These are phyloP conservation scores for Pyrenula aspistea DNA, from an alignment of 495 filamentous ascomycete genomes.

Conservation along the genomic window DNA sequence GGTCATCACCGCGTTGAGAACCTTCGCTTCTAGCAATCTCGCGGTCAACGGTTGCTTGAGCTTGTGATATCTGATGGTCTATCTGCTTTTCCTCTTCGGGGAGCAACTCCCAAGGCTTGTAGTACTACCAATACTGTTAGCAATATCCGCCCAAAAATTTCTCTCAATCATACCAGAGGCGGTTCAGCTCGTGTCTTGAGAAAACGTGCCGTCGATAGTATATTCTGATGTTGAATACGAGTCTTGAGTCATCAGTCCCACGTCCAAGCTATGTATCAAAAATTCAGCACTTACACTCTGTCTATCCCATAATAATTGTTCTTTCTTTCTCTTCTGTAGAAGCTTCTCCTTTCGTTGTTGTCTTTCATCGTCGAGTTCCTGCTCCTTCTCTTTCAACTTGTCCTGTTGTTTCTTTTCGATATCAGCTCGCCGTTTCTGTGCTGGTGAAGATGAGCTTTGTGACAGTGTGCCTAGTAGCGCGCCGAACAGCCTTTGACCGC, in stretches of 20 bases:
- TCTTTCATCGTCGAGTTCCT: conserved; percentile 56
- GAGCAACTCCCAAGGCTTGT: conserved; percentile 73
- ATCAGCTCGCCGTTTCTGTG: conserved; percentile 70
- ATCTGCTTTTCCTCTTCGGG: conserved; percentile 50
- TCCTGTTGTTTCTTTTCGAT: conserved; percentile 85
- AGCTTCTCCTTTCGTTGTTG: conserved; percentile 52
- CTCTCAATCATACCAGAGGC: conserved; percentile 50
- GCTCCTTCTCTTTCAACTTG: conserved; percentile 62
- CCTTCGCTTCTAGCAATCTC: conserved; percentile 40
- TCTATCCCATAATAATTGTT: conserved; percentile 69
- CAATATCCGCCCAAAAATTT: conserved; percentile 2
- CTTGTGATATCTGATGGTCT: conserved; percentile 44
- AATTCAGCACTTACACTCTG: conserved; percentile 48
- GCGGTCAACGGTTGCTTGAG: conserved; percentile 34
- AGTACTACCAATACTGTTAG: conserved; percentile 49
- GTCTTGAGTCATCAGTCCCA: too few species aligned
- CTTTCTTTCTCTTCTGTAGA: conserved; percentile 42
- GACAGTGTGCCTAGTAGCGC: conserved; percentile 78
- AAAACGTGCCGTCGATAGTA: conserved; percentile 62
- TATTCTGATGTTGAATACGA: conserved; percentile 59
- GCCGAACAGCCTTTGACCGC: conserved; percentile 83
- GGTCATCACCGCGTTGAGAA: conserved; percentile 14
- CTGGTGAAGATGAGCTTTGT: conserved; percentile 53
- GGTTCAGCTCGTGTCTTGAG: conserved; percentile 65
- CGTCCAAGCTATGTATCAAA: conserved; percentile 12